Base-by-base conservation (phyloP, 192 early-diverging fungal species). In the Cladochytrium replicatum region DNA sequence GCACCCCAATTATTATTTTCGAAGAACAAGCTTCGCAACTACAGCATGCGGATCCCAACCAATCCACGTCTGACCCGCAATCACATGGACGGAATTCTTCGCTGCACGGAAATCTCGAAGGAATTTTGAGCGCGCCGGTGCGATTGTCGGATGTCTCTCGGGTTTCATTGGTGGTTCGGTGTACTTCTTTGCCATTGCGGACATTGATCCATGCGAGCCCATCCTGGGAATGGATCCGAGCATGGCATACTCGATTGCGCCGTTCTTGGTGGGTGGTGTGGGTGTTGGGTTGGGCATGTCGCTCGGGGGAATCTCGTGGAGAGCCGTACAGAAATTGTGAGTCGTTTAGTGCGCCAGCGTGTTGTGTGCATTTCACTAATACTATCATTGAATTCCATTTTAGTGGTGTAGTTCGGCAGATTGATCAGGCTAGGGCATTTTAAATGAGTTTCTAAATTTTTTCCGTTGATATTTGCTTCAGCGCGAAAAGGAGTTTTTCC, bases 61-160 rank as follows among this genome's bases (percentile, higher is more conserved):
- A n/a, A n/a, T n/a, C n/a, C n/a, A n/a, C n/a, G n/a, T n/a, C n/a
- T n/a, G n/a, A n/a, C n/a, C n/a, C n/a, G n/a, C n/a, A n/a, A n/a
- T 72, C 9, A 15, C 67, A 21, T 73, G 71, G 71, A 67, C 50
- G 3, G 29, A 67, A 4, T 73, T 64, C 58, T 71, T 73, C 51
- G 26, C 26, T 23, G 42, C 58, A 31, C 57, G 66, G 39, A 54
- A 57, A 23, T 58, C 55, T 15, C 40, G 43, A 6, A 58, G 48
- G 29, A 41, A 44, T 37, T 58, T 38, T 47, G 71, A 73, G 41
- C 39, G 68, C 7, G 45, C 37, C 23, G 51, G 48, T 3, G 60
- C 32, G 9, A n/a, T 54, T 32, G 17, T 49, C 5, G 58, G 55
- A 0, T 51, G 47, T 17, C 5, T 39, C 17, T 4, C 28, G 21